Percentiles rank a stretch among this genome's conserved stretches.
phyloP scores from a whole-genome alignment of 306 rosid genomes.

The Dryas drummondii region DNA sequence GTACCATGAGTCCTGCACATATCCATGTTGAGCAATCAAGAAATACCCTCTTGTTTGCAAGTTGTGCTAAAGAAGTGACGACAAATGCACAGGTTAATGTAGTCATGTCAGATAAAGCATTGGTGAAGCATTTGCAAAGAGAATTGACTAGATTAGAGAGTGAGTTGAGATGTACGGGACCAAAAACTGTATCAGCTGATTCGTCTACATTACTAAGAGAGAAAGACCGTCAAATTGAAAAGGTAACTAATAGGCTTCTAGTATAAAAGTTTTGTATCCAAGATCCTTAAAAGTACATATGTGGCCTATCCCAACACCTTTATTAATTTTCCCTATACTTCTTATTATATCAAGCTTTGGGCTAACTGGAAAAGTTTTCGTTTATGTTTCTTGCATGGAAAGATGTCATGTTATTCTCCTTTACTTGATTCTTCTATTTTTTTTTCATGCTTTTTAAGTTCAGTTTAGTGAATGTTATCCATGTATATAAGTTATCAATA shows the following conservation, averaged over 20 bases:
- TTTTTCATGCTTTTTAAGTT: not conserved
- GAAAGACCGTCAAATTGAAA: slow-evolving; percentile 78
- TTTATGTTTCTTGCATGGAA: not conserved
- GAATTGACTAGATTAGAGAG: slow-evolving; percentile 81
- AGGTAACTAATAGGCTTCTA: slow-evolving; percentile 44
- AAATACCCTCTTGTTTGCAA: slow-evolving; percentile 97
- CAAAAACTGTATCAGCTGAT: slow-evolving; percentile 39
- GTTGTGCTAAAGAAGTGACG: slow-evolving; percentile 92
- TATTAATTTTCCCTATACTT: not conserved
- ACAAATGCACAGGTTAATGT: slow-evolving; percentile 91
- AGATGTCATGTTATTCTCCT: not conserved
- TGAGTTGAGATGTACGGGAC: slow-evolving; percentile 61
- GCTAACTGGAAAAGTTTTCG: not conserved
- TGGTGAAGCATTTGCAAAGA: slow-evolving; percentile 87
- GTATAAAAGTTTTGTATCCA: not conserved
- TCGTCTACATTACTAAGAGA: slow-evolving; percentile 60
- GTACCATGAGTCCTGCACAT: slow-evolving; percentile 97
- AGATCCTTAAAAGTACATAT: not conserved
- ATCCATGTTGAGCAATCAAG: slow-evolving; percentile 90
- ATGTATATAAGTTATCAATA: not conserved
- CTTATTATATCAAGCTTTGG: not conserved
- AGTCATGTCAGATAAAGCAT: slow-evolving; percentile 89
- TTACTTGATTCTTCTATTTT: not conserved
- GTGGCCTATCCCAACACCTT: not conserved
- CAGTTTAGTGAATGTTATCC: not conserved